phyloP scores from a whole-genome alignment of 495 filamentous ascomycete genomes.

The Penicillium herquei region DNA sequence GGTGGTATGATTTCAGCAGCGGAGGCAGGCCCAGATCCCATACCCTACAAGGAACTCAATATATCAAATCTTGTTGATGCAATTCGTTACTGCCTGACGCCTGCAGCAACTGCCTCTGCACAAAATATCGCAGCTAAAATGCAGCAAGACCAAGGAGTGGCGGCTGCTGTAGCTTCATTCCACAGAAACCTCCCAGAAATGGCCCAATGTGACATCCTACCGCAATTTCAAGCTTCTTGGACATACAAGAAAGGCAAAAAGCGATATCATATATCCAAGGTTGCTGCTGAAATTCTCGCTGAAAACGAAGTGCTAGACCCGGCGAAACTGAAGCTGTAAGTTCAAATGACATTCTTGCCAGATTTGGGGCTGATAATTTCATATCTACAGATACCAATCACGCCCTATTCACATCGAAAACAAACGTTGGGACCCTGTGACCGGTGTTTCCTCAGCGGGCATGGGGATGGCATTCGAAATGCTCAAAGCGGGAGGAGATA shows the following conservation, averaged over 20 bases:
- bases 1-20: conserved; percentile 61
- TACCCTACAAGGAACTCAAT: conserved; percentile 25
- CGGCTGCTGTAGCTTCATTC: background rate
- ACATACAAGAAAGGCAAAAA: background rate
- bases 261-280: background rate
- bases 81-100: background rate
- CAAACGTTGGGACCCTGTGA: conserved; percentile 37
- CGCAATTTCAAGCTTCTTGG: background rate
- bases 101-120: background rate
- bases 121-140: background rate
- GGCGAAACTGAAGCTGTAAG: background rate
- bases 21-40: conserved; percentile 62
- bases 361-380: background rate
- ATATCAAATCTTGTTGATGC: background rate
- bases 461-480: conserved; percentile 23
- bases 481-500: conserved; percentile 24
- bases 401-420: conserved; percentile 35
- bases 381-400: background rate
- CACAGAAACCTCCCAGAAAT: background rate
- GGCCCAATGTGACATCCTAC: background rate
- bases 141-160: background rate
- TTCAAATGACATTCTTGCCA: background rate
- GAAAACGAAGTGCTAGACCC: background rate
- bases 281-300: background rate
- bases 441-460: conserved; percentile 40